These are phyloP conservation scores for Xylaria polymorpha DNA, from an alignment of 2,329 filamentous ascomycete species.

Conservation along the genomic window DNA sequence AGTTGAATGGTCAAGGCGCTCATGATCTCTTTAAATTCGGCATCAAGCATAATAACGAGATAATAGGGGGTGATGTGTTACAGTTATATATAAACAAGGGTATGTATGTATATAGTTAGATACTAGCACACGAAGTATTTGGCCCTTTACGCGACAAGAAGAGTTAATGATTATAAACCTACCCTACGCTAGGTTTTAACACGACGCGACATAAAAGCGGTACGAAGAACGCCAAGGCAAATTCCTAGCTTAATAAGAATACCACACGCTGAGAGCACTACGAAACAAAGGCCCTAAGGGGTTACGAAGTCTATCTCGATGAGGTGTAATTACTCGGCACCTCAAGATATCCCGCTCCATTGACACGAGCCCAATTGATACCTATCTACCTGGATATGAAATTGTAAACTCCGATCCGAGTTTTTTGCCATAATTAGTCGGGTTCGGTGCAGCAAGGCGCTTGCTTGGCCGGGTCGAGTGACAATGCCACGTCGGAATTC, in stretches of 20 bases:
- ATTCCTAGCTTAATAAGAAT: not conserved
- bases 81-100: too few species aligned
- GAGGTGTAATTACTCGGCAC: not conserved
- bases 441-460: not conserved
- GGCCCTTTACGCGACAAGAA: too few species aligned
- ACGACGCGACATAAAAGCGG: not conserved
- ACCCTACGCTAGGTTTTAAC: too few species aligned
- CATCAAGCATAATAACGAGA: not conserved
- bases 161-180: too few species aligned
- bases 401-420: not conserved
- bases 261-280: not conserved
- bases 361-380: not conserved
- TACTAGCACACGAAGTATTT: too few species aligned
- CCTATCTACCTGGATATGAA: not conserved
- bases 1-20: too few species aligned
- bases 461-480: slow-evolving; percentile 14
- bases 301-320: not conserved
- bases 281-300: not conserved
- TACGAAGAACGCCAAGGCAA: not conserved
- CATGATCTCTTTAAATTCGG: not conserved
- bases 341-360: not conserved
- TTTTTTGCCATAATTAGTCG: not conserved
- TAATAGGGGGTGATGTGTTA: not conserved
- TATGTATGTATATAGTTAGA: too few species aligned
- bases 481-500: slow-evolving; percentile 7